Conservation (phyloP, 768 basidiomycete genomes). For the Hebeloma cylindrosporum region DNA sequence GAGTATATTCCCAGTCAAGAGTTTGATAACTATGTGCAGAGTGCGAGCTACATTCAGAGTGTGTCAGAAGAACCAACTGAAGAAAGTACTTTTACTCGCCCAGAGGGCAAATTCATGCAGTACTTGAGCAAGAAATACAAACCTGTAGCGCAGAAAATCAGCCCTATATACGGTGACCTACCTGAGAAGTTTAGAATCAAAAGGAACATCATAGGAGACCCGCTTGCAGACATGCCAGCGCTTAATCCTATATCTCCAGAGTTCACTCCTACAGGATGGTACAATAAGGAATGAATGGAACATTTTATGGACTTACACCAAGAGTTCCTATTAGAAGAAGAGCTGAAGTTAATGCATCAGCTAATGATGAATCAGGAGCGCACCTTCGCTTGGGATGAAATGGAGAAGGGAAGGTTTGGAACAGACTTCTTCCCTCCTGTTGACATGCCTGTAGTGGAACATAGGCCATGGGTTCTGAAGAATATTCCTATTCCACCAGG, state of each 20-base stretch:
- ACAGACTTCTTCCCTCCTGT: constrained; percentile 34
- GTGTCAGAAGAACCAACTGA: too few species aligned
- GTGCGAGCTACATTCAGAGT: too few species aligned
- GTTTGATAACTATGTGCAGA: too few species aligned
- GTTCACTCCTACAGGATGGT: constrained; percentile 16
- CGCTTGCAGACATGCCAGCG: constrained; percentile 4
- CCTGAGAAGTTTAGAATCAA: constrained; percentile 13
- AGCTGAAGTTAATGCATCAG: constrained; percentile 32
- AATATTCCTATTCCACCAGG: constrained; percentile 34
- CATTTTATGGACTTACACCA: constrained; percentile 8
- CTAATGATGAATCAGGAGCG: constrained; percentile 30
- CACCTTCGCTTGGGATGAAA: constrained; percentile 40
- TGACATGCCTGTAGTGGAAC: constrained; percentile 32
- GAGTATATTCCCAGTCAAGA: too few species aligned
- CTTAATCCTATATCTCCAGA: constrained; percentile 6
- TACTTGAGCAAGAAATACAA: constrained; percentile 9
- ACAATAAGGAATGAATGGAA: constrained; percentile 21
- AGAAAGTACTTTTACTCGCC: too few species aligned
- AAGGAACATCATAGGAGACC: constrained; percentile 11
- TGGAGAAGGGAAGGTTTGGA: constrained; percentile 33
- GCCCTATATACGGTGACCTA: constrained; percentile 2
- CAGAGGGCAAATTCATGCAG: too few species aligned
- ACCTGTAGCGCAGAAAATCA: constrained; percentile 5
- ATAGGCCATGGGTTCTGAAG: constrained; percentile 29
- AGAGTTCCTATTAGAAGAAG: constrained; percentile 33